Percentiles rank a stretch among this genome's conserved stretches.
Conservation (phyloP, 208 protist genomes). For the Acanthamoeba triangularis region DNA sequence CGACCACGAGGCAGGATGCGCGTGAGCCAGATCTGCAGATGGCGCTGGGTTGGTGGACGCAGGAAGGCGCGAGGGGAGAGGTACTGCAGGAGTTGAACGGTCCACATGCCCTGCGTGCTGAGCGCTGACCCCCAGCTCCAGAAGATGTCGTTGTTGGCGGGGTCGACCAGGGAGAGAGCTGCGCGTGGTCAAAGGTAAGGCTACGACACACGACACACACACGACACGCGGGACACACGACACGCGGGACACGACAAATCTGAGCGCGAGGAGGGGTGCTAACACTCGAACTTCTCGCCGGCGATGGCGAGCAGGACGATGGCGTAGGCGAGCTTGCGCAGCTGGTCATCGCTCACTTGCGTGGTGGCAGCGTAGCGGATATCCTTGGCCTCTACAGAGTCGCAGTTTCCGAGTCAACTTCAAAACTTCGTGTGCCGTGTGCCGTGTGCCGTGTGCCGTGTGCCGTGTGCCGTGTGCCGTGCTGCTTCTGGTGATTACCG, state of each 20-base stretch:
- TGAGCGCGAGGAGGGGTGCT: neutral
- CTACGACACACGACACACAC: no score
- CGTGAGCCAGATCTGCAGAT: neutral
- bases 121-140: neutral
- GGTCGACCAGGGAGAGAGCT: neutral
- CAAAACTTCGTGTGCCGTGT: no score
- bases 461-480: no score
- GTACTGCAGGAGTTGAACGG: neutral
- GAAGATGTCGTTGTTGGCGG: neutral
- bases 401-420: no score
- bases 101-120: constrained; percentile 23
- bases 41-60: no score
- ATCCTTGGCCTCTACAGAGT: neutral
- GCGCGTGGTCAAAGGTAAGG: neutral
- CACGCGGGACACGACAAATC: neutral
- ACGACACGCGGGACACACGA: neutral
- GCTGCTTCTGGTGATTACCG: no score
- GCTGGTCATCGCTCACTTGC: neutral
- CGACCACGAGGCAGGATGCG: neutral
- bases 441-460: no score
- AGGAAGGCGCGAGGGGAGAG: no score
- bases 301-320: neutral
- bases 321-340: neutral
- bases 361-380: neutral
- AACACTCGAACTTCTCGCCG: constrained; percentile 14